A percentile compares a stretch with the other conserved stretches of the same genome.
These are phyloP conservation scores for Rhynchosporium secalis DNA, from an alignment of 2,329 filamentous ascomycete species.

Conservation along the genomic window DNA sequence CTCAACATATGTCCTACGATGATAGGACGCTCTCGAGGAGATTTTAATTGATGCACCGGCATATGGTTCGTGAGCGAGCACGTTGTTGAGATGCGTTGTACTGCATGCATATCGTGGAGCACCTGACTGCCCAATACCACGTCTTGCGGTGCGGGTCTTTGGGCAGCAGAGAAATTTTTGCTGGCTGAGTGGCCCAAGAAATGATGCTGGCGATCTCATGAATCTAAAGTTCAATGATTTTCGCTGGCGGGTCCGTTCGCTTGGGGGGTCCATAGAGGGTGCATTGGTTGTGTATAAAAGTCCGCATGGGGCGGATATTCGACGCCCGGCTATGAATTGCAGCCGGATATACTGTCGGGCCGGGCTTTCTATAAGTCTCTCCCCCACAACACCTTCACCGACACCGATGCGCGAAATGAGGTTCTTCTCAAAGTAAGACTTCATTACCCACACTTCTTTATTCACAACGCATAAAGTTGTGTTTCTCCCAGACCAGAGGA, in stretches of 20 bases:
- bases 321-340: conserved; percentile 4
- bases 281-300: conserved; percentile 15
- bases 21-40: conserved; percentile 17
- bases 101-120: conserved; percentile 11
- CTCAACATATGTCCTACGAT: conserved; percentile 24
- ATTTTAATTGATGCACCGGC: conserved; percentile 20
- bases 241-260: conserved; percentile 9
- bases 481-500: conserved; percentile 4
- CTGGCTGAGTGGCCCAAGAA: conserved; percentile 14
- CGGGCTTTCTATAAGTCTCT: neutral
- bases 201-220: conserved; percentile 8
- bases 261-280: conserved; percentile 17
- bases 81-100: conserved; percentile 18
- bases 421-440: conserved; percentile 15
- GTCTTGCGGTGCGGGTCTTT: conserved; percentile 11
- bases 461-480: conserved; percentile 16
- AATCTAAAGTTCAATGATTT: conserved; percentile 11
- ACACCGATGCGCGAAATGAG: conserved; percentile 19
- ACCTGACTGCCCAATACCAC: conserved; percentile 22
- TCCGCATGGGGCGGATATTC: conserved; percentile 10
- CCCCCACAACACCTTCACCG: conserved; percentile 24
- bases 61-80: conserved; percentile 17
- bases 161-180: conserved; percentile 9
- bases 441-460: conserved; percentile 16
- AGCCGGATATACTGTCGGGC: conserved; percentile 20